These are phyloP conservation scores for Sclerotinia trifoliorum DNA, from an alignment of 2,329 filamentous ascomycete species.

Conservation along the genomic window DNA sequence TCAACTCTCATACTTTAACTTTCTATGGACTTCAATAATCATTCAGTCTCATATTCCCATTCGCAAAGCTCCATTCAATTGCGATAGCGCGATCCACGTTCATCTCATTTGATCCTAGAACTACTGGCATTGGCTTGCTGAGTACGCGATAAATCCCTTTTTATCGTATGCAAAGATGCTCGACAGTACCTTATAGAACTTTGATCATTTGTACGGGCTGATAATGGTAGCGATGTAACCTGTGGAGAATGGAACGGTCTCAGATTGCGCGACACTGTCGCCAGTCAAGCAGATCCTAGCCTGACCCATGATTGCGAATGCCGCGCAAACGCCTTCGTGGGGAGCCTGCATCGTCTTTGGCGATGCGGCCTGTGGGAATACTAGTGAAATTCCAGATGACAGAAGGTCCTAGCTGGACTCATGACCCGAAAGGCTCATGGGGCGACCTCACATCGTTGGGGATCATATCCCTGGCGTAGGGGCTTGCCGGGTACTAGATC, in stretches of 20 bases:
- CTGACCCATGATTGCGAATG: slow-evolving; percentile 7
- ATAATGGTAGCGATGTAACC: slow-evolving; percentile 6
- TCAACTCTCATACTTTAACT: slow-evolving; percentile 3
- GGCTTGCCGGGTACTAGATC: slow-evolving; percentile 3
- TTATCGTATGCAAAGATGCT: slow-evolving; percentile 15
- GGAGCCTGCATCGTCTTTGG: slow-evolving; percentile 9
- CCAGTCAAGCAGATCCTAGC: slow-evolving; percentile 1
- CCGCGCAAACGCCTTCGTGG: background rate
- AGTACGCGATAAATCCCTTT: background rate
- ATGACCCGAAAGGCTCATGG: slow-evolving; percentile 1
- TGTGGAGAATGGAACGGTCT: slow-evolving; percentile 9
- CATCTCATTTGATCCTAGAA: slow-evolving; percentile 14
- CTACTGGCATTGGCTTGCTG: slow-evolving; percentile 14
- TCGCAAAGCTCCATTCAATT: slow-evolving; percentile 9
- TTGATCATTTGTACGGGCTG: slow-evolving; percentile 19
- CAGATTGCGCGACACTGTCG: background rate
- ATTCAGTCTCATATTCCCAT: background rate
- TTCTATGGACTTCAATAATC: slow-evolving; percentile 9
- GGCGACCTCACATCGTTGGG: slow-evolving; percentile 1
- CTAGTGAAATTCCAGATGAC: slow-evolving; percentile 8
- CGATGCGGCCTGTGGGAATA: slow-evolving; percentile 13
- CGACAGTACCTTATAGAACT: slow-evolving; percentile 6
- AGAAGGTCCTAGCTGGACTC: slow-evolving; percentile 11
- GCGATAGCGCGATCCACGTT: slow-evolving; percentile 12
- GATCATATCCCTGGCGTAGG: background rate